Conservation (phyloP, 2,329 filamentous ascomycete genomes). For the Cladosporium sp. region DNA sequence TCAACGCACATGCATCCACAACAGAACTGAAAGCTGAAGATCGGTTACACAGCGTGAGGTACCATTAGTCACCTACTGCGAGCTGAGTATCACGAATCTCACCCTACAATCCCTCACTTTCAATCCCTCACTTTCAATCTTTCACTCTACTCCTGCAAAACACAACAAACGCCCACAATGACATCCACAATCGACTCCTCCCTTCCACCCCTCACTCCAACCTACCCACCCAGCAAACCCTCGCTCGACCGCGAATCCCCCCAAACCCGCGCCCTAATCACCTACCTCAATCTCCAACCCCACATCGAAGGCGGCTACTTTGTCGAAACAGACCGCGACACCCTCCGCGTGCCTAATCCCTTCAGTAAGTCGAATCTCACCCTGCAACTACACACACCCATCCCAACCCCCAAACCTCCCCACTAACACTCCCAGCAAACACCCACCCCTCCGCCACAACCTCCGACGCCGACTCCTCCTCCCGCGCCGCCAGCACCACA, state of each 20-base stretch:
- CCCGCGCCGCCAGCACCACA: constrained; percentile 58
- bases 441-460: constrained; percentile 27
- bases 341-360: constrained; percentile 55
- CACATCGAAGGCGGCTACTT: constrained; percentile 69
- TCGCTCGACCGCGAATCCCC: constrained; percentile 14
- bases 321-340: constrained; percentile 59
- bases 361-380: constrained; percentile 38
- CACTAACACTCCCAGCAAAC: constrained; percentile 38
- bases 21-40: neutral
- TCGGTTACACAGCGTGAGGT: neutral
- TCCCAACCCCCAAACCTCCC: constrained; percentile 23
- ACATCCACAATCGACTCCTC: constrained; percentile 28
- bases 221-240: constrained; percentile 25
- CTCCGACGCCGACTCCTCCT: constrained; percentile 17
- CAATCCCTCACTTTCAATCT: neutral
- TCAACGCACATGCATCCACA: neutral
- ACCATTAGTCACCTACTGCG: neutral
- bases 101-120: neutral
- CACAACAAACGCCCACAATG: neutral
- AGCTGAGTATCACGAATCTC: neutral
- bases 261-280: constrained; percentile 42
- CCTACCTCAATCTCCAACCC: constrained; percentile 49
- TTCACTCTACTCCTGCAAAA: neutral
- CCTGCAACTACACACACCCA: neutral
- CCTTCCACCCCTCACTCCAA: constrained; percentile 27